Evolutionary conservation across 768 basidiomycete genomes (phyloP), one percentile per base, ranked within the genome.

Genomic region (Tylopilus sp.): DNA sequence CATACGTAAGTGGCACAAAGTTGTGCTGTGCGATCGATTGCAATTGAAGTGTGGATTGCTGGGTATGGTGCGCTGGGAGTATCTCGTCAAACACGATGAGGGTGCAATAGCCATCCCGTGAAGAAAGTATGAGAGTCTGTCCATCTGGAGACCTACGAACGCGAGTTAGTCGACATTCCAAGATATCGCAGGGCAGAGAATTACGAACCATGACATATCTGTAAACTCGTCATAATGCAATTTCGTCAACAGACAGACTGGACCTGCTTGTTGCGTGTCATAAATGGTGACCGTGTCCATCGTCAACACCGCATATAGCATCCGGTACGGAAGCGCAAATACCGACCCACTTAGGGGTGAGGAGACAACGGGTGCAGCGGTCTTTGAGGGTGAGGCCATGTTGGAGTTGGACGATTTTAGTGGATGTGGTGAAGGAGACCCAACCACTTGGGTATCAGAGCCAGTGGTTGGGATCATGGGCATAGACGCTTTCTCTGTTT

Each of bases 201-300:
- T 28, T 20, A 75, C 90, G 38, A 61, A 98, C 97, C 97, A 99
- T 38, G 87, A 83, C 71, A 97, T 77, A 71, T 99, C 97, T 7
- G 97, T 98, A 65, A 98, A 98, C 62, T 95, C 92, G 55, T 95
- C 93, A 67, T 97, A 98, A 71, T 99, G 97, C 55, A 98, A 72
- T 62, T 95, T 95, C 25, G 88, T 91, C 57, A 99, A 79, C 60
- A 98, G 73, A 62, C 92, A 93, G 46, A 98, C 79, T 0, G 97
- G 97, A 3, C 86, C 82, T 1, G 91, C 80, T 73, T 98, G 95
- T 71, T 98, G 97, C 4, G 95, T 98, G 66, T 99, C 97, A 65
- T 99, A 94, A 47, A 99, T 86, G 23, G 89, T 80, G 40, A 99
- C 83, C 0, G 91, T 86, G 69, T 99, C 97, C 84, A 94, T 97